Conservation (phyloP, 1,139 yeast genomes). For the Spathaspora sp. region DNA sequence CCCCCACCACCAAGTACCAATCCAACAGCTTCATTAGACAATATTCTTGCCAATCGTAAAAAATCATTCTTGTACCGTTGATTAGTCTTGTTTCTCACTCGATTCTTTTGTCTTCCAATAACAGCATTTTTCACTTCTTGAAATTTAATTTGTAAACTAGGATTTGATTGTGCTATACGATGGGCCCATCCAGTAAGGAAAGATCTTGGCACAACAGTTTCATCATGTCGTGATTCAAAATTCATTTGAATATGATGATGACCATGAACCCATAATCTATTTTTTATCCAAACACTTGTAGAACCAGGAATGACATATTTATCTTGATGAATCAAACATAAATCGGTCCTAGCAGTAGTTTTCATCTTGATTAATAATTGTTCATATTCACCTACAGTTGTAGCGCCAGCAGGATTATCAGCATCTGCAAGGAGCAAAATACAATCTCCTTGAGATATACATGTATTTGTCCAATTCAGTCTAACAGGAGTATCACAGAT, state of each 20-base stretch:
- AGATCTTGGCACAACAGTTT: constrained; percentile 12
- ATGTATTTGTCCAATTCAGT: constrained; percentile 89
- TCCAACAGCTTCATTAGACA: constrained; percentile 93
- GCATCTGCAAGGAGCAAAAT: constrained; percentile 72
- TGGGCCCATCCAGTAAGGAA: constrained; percentile 37
- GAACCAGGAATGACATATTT: constrained; percentile 81
- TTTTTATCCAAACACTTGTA: constrained; percentile 81
- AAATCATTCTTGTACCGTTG: constrained; percentile 83
- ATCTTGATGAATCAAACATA: constrained; percentile 82
- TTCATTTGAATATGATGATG: constrained; percentile 86
- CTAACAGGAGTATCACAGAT: constrained; percentile 83
- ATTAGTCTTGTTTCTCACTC: constrained; percentile 25
- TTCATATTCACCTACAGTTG: constrained; percentile 85
- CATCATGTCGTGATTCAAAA: constrained; percentile 17
- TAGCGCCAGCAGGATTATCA: constrained; percentile 56
- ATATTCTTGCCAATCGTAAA: constrained; percentile 79
- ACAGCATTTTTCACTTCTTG: constrained; percentile 35
- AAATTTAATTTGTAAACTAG: constrained; percentile 31
- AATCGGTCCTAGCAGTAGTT: constrained; percentile 86
- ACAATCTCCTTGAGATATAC: constrained; percentile 95
- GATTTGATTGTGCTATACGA: constrained; percentile 32
- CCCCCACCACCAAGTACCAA: constrained; percentile 97
- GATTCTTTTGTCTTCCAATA: constrained; percentile 12
- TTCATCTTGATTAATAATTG: constrained; percentile 68
- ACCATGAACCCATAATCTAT: constrained; percentile 85